Base-by-base conservation (phyloP, 2,329 filamentous ascomycete species). In the Onygena corvina region DNA sequence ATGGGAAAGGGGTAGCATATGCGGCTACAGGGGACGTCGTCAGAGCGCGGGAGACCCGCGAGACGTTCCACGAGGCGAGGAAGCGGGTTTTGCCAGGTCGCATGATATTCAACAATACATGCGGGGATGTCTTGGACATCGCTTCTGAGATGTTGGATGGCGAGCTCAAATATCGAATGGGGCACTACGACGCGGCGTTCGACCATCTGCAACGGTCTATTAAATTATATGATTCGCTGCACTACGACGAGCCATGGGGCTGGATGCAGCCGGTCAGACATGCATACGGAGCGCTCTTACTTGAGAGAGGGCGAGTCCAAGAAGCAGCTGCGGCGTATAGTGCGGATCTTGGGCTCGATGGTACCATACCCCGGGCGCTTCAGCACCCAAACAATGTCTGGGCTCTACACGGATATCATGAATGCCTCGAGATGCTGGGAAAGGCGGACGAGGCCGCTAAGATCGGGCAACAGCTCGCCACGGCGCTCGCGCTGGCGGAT, bases 231-330 rank as follows among this genome's bases (percentile, higher is more conserved):
- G 81, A 84, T 57, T 64, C 61, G 0, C 70, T 87, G 23, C 78
- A 77, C 0, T 87, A 84, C 53, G 80, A 82, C 45, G 84, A 88
- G 60, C 84, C 84, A 0, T 86, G 83, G 83, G 81, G 80, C 0
- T 87, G 83, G 83, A 86, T 87, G 82, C 80, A 84, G 59, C 83
- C 83, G 0, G 76, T 78, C 0, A 71, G 82, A 2, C 83, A 87
- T 61, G 83, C 83, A 0, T 81, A 81, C 46, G 83, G 79, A 1
- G 83, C 83, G 0, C 67, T 88, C 2, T 61, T 85, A 25, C 69
- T 85, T 9, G 83, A 87, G 59, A 81, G 83, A 58, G 77, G 75
- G 0, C 67, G 67, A n/a, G 66, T 76, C 0, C 70, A 75, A 20
- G 69, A 81, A 45, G 80, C 81, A 0, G 64, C 71, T 1, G 68